These are phyloP conservation scores for Diplosphaera chodatii DNA, from an alignment of 139 green algal species.

Conservation along the genomic window DNA sequence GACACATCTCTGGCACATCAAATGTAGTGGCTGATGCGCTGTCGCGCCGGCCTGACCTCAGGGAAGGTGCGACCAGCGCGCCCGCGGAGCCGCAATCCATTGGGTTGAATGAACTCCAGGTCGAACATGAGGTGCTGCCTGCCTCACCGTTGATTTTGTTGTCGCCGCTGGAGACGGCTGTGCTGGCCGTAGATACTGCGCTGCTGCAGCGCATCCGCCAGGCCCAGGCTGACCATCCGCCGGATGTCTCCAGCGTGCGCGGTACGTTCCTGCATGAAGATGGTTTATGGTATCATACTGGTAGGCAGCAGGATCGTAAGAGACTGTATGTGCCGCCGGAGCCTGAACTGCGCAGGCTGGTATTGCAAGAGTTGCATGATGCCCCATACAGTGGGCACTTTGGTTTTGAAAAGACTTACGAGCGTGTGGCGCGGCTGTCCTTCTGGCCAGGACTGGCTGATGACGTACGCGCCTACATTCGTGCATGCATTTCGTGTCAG, in stretches of 20 bases:
- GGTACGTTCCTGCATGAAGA: too few relatives aligned
- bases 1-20: neutral
- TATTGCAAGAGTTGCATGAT: conserved; percentile 19
- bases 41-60: neutral
- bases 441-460: conserved; percentile 15
- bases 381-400: conserved; percentile 9
- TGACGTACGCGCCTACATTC: conserved; percentile 21
- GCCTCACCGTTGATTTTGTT: too few relatives aligned
- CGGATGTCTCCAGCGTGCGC: too few relatives aligned
- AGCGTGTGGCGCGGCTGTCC: neutral
- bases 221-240: too few relatives aligned
- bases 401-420: conserved; percentile 18
- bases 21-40: neutral
- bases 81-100: neutral
- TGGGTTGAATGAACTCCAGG: too few relatives aligned
- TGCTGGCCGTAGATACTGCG: too few relatives aligned
- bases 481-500: conserved; percentile 30
- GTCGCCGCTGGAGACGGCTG: too few relatives aligned
- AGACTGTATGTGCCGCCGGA: neutral
- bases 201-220: too few relatives aligned
- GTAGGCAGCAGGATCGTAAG: neutral
- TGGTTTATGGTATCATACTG: too few relatives aligned
- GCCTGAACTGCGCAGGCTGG: neutral
- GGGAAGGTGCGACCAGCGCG: neutral
- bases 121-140: too few relatives aligned